Evolutionary conservation across 192 early-diverging fungal species (phyloP).

Genomic region (Umbelopsis sp.): DNA sequence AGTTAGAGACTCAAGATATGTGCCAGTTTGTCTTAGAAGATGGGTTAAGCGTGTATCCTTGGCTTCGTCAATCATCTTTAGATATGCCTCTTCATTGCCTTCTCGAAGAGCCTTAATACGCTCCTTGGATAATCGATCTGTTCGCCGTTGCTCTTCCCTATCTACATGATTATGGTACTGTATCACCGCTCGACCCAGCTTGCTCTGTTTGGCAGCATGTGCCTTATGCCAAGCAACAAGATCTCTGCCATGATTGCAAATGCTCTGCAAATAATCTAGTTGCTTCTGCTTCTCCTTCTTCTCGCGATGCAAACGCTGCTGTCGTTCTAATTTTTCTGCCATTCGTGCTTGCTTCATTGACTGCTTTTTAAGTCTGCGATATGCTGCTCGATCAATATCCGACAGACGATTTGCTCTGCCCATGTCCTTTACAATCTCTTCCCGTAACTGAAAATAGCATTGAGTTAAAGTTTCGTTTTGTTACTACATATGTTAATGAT

Average conservation of each 20-base stretch:
- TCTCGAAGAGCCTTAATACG: constrained; percentile 94
- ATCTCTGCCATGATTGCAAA: constrained; percentile 74
- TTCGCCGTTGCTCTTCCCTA: constrained; percentile 91
- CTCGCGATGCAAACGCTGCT: constrained; percentile 86
- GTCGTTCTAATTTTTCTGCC: constrained; percentile 90
- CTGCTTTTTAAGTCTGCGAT: constrained; percentile 79
- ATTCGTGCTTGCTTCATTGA: constrained; percentile 80
- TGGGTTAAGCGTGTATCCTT: constrained; percentile 96
- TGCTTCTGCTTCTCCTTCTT: constrained; percentile 84
- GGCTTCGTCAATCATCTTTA: constrained; percentile 90
- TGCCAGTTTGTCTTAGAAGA: constrained; percentile 86
- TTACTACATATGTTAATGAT: background rate
- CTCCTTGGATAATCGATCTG: constrained; percentile 83
- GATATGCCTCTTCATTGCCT: constrained; percentile 96
- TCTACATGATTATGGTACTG: constrained; percentile 80
- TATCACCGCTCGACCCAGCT: constrained; percentile 77
- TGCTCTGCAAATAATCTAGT: constrained; percentile 75
- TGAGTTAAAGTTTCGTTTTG: background rate
- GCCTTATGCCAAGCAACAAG: constrained; percentile 72
- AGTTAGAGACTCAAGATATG: constrained; percentile 82
- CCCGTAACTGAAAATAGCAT: constrained; percentile 52
- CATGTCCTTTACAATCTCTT: constrained; percentile 75
- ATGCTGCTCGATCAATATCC: constrained; percentile 76
- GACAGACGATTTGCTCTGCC: constrained; percentile 73
- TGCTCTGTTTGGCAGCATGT: constrained; percentile 68